These are phyloP conservation scores for Cicer pinnatifidum DNA, from an alignment of 306 rosid genomes.

Conservation along the genomic window DNA sequence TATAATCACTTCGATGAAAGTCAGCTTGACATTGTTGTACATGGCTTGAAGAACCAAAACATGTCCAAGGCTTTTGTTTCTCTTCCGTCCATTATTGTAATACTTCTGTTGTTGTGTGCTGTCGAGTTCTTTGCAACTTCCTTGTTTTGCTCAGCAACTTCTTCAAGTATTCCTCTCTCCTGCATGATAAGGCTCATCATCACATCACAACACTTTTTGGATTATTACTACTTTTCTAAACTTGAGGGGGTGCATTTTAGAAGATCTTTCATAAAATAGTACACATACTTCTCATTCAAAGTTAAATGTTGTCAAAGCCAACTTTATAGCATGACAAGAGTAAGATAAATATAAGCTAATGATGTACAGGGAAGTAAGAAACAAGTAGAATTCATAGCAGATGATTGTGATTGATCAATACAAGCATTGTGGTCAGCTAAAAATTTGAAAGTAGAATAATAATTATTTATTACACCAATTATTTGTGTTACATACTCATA, in stretches of 20 bases:
- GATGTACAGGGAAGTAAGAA: too few species aligned
- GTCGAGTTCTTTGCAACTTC: constrained; percentile 46
- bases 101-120: constrained; percentile 53
- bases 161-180: constrained; percentile 72
- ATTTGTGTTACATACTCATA: too few species aligned
- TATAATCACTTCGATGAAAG: constrained; percentile 15
- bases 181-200: constrained; percentile 35
- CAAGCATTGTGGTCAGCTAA: too few species aligned
- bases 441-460: too few species aligned
- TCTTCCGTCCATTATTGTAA: constrained; percentile 58
- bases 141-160: constrained; percentile 57
- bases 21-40: constrained; percentile 76
- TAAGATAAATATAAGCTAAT: too few species aligned
- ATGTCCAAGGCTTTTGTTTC: constrained; percentile 78
- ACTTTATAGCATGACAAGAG: too few species aligned
- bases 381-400: too few species aligned
- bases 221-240: neutral
- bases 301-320: neutral
- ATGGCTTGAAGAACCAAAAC: constrained; percentile 96
- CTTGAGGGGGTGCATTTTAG: neutral
- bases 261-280: too few species aligned
- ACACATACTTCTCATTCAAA: neutral
- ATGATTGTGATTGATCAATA: too few species aligned
- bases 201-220: neutral
- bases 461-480: too few species aligned